A percentile compares a stretch with the other conserved stretches of the same genome.
These are phyloP conservation scores for Xanthoconium separans DNA, from an alignment of 1,284 basidiomycete species.

Conservation along the genomic window DNA sequence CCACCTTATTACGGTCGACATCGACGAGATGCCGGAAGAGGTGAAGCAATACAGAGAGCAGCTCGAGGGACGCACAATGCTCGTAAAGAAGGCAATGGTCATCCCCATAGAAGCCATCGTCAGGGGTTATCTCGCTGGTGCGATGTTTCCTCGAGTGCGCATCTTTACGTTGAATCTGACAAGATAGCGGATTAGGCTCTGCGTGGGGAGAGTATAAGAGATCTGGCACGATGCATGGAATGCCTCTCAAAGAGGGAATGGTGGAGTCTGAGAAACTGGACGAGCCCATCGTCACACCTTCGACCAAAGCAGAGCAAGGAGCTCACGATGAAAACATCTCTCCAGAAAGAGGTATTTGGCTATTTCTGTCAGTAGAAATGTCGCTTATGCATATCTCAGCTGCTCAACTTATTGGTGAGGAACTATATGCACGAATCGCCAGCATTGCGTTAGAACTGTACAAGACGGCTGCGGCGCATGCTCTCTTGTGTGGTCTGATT, in stretches of 20 bases:
- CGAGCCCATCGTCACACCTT: conserved; percentile 91
- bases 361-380: not conserved
- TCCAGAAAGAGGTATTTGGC: conserved; percentile 70
- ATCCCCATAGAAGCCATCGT: conserved; percentile 98
- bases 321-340: conserved; percentile 98
- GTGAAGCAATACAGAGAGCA: conserved; percentile 68
- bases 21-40: conserved; percentile 75
- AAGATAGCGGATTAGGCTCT: conserved; percentile 58
- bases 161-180: conserved; percentile 10
- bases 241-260: conserved; percentile 72
- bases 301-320: conserved; percentile 95
- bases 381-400: conserved; percentile 40
- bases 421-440: conserved; percentile 65
- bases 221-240: conserved; percentile 86
- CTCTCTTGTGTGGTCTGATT: conserved; percentile 82
- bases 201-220: conserved; percentile 95
- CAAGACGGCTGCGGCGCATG: conserved; percentile 76
- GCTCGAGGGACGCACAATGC: conserved; percentile 86
- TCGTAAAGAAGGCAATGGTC: conserved; percentile 88
- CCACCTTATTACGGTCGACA: conserved; percentile 77
- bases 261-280: conserved; percentile 86
- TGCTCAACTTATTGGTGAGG: conserved; percentile 62
- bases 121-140: conserved; percentile 92
- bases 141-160: conserved; percentile 23
- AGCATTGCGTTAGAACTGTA: conserved; percentile 68